Percentiles rank a stretch among this genome's conserved stretches.
These are phyloP conservation scores for Eurotiales sp. DNA, from an alignment of 2,329 filamentous ascomycete genomes.

Conservation along the genomic window DNA sequence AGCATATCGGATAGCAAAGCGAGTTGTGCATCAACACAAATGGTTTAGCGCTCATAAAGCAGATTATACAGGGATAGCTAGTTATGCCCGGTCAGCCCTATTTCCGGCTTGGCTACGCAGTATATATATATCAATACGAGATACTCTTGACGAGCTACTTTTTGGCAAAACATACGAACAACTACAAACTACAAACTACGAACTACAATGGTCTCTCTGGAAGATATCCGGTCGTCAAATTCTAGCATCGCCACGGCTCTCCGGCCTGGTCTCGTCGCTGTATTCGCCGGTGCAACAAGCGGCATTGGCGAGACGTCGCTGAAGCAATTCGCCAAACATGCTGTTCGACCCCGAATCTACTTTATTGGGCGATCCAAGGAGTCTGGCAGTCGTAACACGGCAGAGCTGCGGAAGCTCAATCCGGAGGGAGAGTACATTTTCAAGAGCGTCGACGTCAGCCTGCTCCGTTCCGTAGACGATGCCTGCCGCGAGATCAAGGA, in stretches of 20 bases:
- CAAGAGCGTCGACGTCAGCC: conserved; percentile 43
- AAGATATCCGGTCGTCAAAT: conserved; percentile 2
- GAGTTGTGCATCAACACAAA: too few relatives aligned
- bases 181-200: too few relatives aligned
- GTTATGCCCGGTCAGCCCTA: too few relatives aligned
- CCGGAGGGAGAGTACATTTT: conserved; percentile 46
- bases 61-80: too few relatives aligned
- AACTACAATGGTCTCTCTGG: neutral
- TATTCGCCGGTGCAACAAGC: conserved; percentile 51
- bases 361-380: conserved; percentile 44
- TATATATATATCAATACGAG: too few relatives aligned
- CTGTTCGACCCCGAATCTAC: conserved; percentile 36
- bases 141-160: too few relatives aligned
- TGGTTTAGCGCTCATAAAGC: too few relatives aligned
- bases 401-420: conserved; percentile 43
- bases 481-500: conserved; percentile 49
- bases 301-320: conserved; percentile 50
- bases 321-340: conserved; percentile 42
- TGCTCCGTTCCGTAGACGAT: conserved; percentile 48
- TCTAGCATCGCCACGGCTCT: conserved; percentile 21
- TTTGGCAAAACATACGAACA: too few relatives aligned
- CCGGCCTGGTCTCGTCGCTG: conserved; percentile 42
- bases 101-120: too few relatives aligned
- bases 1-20: too few relatives aligned
- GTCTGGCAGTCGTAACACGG: conserved; percentile 38